phyloP scores from a whole-genome alignment of 2,329 filamentous ascomycete species.

The Lecanoromycetidae sp. region DNA sequence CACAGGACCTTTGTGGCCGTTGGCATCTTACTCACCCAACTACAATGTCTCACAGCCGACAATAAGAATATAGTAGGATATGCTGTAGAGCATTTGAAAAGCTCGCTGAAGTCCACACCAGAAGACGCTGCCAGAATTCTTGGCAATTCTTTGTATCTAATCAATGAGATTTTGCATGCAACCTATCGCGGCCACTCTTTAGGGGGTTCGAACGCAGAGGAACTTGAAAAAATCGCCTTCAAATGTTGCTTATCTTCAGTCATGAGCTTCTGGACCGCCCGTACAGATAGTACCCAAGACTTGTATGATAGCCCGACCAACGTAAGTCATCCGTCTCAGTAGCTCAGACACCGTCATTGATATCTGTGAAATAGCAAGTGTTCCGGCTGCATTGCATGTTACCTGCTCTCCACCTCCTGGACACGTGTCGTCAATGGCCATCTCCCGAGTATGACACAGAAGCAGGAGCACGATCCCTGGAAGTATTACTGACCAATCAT shows the following conservation, averaged over 20 bases:
- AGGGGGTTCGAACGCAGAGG: not conserved
- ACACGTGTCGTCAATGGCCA: conserved; percentile 20
- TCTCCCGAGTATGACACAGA: conserved; percentile 20
- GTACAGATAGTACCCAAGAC: not conserved
- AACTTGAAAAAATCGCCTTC: not conserved
- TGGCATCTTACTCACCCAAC: conserved; percentile 16
- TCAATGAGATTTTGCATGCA: conserved; percentile 27
- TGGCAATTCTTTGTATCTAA: conserved; percentile 26
- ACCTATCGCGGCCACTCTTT: too few species aligned
- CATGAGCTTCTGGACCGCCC: conserved; percentile 3
- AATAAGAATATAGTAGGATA: conserved; percentile 1
- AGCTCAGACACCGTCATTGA: not conserved
- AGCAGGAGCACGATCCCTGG: not conserved
- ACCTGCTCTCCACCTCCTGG: conserved; percentile 17
- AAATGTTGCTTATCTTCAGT: not conserved
- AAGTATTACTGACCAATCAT: conserved; percentile 10
- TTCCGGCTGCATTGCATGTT: conserved; percentile 17
- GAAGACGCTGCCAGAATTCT: conserved; percentile 27
- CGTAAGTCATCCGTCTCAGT: not conserved
- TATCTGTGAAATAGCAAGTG: not conserved
- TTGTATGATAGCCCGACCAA: not conserved
- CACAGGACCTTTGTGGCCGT: not conserved
- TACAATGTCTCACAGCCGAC: conserved; percentile 3
- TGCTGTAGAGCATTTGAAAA: conserved; percentile 26
- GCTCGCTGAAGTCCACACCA: conserved; percentile 28